Evolutionary conservation across 768 basidiomycete species (phyloP).

Genomic region (Tylopilus sp.): DNA sequence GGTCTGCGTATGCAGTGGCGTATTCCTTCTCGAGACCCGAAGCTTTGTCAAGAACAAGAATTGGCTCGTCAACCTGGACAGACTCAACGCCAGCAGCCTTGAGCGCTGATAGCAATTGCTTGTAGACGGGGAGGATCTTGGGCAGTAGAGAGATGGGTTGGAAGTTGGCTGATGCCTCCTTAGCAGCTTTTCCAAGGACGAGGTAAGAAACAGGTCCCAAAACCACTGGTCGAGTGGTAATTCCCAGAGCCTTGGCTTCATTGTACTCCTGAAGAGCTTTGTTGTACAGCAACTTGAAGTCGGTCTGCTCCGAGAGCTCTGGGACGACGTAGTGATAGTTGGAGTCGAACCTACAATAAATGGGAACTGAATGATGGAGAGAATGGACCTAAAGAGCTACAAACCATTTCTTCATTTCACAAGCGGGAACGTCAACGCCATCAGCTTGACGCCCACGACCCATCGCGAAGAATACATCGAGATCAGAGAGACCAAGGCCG

Average conservation of each 20-base stretch:
- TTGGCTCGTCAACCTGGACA: conserved; percentile 96
- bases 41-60: conserved; percentile 90
- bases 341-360: conserved; percentile 78
- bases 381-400: conserved; percentile 23
- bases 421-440: conserved; percentile 93
- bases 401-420: conserved; percentile 99
- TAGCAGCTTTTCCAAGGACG: conserved; percentile 84
- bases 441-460: conserved; percentile 96
- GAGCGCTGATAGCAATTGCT: conserved; percentile 82
- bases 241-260: conserved; percentile 88
- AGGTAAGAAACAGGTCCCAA: conserved; percentile 97
- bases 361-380: not conserved
- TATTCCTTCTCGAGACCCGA: conserved; percentile 76
- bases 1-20: conserved; percentile 73
- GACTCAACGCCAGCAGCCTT: conserved; percentile 91
- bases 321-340: conserved; percentile 99
- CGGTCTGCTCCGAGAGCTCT: conserved; percentile 83
- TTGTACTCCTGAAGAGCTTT: conserved; percentile 92
- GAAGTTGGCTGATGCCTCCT: conserved; percentile 80
- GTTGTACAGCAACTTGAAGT: conserved; percentile 96
- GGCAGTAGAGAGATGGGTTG: conserved; percentile 87
- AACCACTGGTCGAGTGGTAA: conserved; percentile 91
- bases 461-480: conserved; percentile 99
- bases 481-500: conserved; percentile 77
- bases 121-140: conserved; percentile 89